Conservation (phyloP, 2,329 filamentous ascomycete species). For the Drechslerella dactyloides region DNA sequence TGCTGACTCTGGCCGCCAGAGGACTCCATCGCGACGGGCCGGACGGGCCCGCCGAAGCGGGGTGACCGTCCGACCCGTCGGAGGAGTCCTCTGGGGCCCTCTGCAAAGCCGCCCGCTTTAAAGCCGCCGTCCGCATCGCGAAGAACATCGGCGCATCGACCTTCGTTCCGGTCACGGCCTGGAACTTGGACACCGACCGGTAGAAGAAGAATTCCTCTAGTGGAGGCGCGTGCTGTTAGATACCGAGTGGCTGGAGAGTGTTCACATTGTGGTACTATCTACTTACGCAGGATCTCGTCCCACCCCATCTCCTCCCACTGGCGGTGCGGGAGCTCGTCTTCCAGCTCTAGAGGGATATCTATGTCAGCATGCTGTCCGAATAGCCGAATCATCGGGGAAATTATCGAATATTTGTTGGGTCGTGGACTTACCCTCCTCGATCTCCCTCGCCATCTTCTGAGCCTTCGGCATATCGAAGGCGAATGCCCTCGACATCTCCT, state of each 20-base stretch:
- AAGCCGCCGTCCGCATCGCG: neutral
- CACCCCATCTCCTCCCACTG: neutral
- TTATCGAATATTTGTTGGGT: neutral
- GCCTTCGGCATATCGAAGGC: neutral
- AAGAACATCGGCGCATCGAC: neutral
- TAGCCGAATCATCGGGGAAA: neutral
- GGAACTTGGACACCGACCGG: neutral
- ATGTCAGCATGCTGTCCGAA: neutral
- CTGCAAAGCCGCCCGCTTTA: neutral
- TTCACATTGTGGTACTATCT: neutral
- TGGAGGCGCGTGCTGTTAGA: too few relatives aligned
- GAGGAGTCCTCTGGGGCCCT: neutral
- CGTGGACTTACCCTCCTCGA: conserved; percentile 1
- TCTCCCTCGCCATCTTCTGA: neutral
- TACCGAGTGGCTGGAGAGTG: neutral
- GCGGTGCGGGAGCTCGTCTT: neutral
- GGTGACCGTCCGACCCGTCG: neutral
- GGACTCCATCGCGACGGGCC: neutral
- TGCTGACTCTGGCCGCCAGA: neutral
- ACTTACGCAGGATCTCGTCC: neutral
- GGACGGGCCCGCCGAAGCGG: neutral
- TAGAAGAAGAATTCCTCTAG: neutral
- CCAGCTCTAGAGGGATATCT: neutral
- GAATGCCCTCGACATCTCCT: neutral
- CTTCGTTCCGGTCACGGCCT: neutral